phyloP scores from a whole-genome alignment of 257 asterid species.

The Solanum megistacrolobum region DNA sequence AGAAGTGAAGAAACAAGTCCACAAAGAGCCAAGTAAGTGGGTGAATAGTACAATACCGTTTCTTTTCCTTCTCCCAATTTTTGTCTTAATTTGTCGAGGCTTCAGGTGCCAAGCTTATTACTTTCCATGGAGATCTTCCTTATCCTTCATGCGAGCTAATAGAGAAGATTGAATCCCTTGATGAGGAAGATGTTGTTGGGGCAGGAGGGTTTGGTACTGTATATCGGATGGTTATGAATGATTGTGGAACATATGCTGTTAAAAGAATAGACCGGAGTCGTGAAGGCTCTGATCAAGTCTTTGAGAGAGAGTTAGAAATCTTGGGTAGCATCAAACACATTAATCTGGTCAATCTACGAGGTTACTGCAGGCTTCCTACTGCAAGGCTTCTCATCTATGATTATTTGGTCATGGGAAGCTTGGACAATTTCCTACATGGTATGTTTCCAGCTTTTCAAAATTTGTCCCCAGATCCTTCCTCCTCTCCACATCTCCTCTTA shows the following conservation, averaged over 20 bases:
- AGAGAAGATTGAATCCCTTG: constrained; percentile 85
- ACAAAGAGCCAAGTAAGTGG: constrained; percentile 68
- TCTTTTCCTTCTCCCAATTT: neutral
- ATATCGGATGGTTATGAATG: constrained; percentile 97
- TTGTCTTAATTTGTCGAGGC: neutral
- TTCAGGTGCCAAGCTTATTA: constrained; percentile 80
- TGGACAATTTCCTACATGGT: constrained; percentile 87
- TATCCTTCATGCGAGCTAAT: constrained; percentile 93
- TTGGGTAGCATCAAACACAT: constrained; percentile 91
- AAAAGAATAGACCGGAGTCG: constrained; percentile 78
- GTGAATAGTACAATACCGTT: neutral
- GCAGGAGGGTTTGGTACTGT: constrained; percentile 99
- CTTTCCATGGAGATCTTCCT: constrained; percentile 98
- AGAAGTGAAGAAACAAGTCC: constrained; percentile 82
- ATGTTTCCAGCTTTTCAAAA: neutral
- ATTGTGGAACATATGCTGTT: constrained; percentile 92
- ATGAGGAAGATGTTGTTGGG: constrained; percentile 85
- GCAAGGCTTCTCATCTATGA: constrained; percentile 91
- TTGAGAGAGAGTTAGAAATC: constrained; percentile 91
- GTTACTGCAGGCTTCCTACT: constrained; percentile 85
- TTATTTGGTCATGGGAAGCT: constrained; percentile 86
- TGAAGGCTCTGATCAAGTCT: constrained; percentile 90
- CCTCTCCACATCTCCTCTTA: neutral
- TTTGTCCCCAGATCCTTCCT: neutral
- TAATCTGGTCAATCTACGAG: constrained; percentile 84